Base-by-base conservation (phyloP, 768 basidiomycete species). In the Lactarius akahatsu region DNA sequence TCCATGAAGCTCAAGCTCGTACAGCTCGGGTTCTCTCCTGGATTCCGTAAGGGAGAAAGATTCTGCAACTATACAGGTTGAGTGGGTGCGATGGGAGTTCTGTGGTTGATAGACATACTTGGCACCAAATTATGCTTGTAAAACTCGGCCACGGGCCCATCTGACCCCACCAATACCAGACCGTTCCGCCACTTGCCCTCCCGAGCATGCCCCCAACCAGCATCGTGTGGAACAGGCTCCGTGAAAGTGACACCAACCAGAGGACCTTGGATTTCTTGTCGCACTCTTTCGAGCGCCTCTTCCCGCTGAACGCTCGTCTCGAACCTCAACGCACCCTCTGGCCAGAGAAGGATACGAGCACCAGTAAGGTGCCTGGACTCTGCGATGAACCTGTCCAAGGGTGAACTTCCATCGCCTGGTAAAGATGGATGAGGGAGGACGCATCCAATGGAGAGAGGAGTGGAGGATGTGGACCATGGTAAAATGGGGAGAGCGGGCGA, bases 61-160 rank as follows among this genome's bases (percentile, higher is more conserved):
- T 77, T 94, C 92, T 2, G 87, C 89, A 64, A 93, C 92, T 94
- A 32, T 32, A 60, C 59, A 23, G 50, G 70, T 47, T 61, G 5
- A 20, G 70, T 69, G 28, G 60, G 7, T 38, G 67, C 58, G 43
- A 45, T 59, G 47, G 20, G 20, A 4, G 9, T 38, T 61, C 16
- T 60, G 23, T 52, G 11, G 16, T 6, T 15, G 20, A 32, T 13
- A 20, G 41, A 81, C 89, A 72, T 74, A 93, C 92, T 78, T 5
- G 92, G 92, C 3, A 94, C 92, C 0, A 94, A 82, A 67, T 87
- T 81, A 8, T 86, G 83, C 71, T 94, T 94, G 75, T 88, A 89
- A 71, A 92, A 94, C 4, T 84, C 77, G 0, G 86, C 68, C 13
- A 77, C 74, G 75, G 81, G 30, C 77, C 69, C 68, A 70, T 28